phyloP scores from a whole-genome alignment of 352 stramenopile genomes.

The Pythium grandisporangium region DNA sequence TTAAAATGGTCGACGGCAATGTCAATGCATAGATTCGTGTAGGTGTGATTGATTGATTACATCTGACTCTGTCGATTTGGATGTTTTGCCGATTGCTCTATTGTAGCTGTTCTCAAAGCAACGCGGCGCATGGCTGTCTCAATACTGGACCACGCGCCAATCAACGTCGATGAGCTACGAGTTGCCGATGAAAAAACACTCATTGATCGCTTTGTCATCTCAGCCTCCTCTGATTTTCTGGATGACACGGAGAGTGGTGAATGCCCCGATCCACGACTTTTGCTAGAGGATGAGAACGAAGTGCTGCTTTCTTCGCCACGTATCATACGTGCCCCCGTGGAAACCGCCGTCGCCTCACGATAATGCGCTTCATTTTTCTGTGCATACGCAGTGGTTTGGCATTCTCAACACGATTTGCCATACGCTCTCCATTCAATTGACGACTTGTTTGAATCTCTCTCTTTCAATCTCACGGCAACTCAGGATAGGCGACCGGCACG shows the following conservation, averaged over 20 bases:
- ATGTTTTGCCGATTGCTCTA: too few relatives aligned
- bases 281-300: slow-evolving; percentile 49
- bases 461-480: too few relatives aligned
- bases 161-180: slow-evolving; percentile 42
- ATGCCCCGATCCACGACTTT: slow-evolving; percentile 54
- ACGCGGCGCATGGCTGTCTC: slow-evolving; percentile 44
- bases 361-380: too few relatives aligned
- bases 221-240: slow-evolving; percentile 32
- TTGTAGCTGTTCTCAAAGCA: slow-evolving; percentile 64
- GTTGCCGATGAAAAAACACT: slow-evolving; percentile 44
- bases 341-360: too few relatives aligned
- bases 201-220: slow-evolving; percentile 64
- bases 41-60: too few relatives aligned
- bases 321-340: too few relatives aligned
- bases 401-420: too few relatives aligned
- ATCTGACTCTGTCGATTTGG: too few relatives aligned
- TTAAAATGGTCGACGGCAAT: background rate
- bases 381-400: too few relatives aligned
- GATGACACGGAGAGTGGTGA: slow-evolving; percentile 64
- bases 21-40: too few relatives aligned
- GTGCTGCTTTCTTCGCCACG: slow-evolving; percentile 23
- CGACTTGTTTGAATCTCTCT: background rate
- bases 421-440: background rate
- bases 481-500: too few relatives aligned
- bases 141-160: slow-evolving; percentile 48